A percentile compares a stretch with the other conserved stretches of the same genome.
Evolutionary conservation across 495 filamentous ascomycete species (phyloP).

Genomic region (Annulohypoxylon bovei): DNA sequence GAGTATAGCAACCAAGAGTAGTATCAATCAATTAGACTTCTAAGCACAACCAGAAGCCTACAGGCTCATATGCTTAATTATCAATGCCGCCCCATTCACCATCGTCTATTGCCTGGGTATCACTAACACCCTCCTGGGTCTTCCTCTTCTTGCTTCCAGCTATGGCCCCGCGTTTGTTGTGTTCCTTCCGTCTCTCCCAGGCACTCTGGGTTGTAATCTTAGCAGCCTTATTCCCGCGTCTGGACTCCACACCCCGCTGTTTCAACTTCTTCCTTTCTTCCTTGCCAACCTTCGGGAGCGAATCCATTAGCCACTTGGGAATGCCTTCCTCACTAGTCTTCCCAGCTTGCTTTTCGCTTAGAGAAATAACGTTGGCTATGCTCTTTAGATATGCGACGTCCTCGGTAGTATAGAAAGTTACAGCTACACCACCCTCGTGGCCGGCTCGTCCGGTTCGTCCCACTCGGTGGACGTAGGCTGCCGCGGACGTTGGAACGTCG

Average conservation of each 20-base stretch:
- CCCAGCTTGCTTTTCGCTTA: conserved; percentile 74
- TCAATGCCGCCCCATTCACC: conserved; percentile 75
- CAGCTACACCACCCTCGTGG: conserved; percentile 85
- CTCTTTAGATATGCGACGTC: conserved; percentile 91
- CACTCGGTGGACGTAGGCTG: conserved; percentile 91
- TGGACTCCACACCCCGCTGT: conserved; percentile 80
- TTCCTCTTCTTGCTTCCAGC: conserved; percentile 74
- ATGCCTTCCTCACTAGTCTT: conserved; percentile 57
- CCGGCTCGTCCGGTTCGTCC: conserved; percentile 92
- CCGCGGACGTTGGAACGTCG: conserved; percentile 88
- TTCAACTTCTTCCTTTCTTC: conserved; percentile 84
- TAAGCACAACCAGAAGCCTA: neutral
- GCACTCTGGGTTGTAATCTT: conserved; percentile 93
- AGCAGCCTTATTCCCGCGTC: conserved; percentile 62
- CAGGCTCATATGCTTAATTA: conserved; percentile 48
- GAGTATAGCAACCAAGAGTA: neutral
- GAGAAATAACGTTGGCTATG: conserved; percentile 90
- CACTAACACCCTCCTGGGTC: conserved; percentile 47
- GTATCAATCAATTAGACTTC: neutral
- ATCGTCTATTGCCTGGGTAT: conserved; percentile 53
- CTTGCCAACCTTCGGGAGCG: conserved; percentile 83
- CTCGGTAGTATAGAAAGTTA: conserved; percentile 94
- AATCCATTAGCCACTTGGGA: conserved; percentile 89
- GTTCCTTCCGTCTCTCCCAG: conserved; percentile 80
- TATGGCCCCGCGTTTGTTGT: conserved; percentile 78